phyloP scores from a whole-genome alignment of 805 yeast species.

The Kregervanrija pseudodelftensis region DNA sequence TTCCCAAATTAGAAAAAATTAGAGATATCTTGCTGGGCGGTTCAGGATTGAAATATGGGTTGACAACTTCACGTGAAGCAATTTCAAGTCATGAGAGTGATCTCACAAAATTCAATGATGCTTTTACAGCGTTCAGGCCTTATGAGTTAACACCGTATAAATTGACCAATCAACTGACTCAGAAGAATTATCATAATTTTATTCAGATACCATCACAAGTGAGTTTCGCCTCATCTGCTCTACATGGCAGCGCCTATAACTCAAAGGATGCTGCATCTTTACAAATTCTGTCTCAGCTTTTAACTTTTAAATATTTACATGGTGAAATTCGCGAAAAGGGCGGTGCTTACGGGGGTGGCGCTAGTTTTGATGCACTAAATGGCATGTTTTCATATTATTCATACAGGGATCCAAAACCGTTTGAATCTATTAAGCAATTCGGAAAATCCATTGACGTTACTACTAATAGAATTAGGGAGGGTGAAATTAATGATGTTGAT shows the following conservation, averaged over 20 bases:
- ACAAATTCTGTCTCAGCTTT: slow-evolving; percentile 71
- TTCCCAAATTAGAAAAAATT: slow-evolving; percentile 56
- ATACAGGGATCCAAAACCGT: slow-evolving; percentile 88
- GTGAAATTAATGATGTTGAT: slow-evolving; percentile 40
- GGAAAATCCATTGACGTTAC: slow-evolving; percentile 44
- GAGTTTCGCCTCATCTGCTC: slow-evolving; percentile 66
- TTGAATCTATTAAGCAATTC: slow-evolving; percentile 58
- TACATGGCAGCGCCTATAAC: slow-evolving; percentile 58
- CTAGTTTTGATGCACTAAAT: slow-evolving; percentile 70
- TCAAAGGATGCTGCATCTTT: slow-evolving; percentile 77
- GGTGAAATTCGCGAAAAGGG: slow-evolving; percentile 90
- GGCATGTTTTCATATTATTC: slow-evolving; percentile 81
- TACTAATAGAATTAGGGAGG: slow-evolving; percentile 16
- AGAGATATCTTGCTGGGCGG: slow-evolving; percentile 37
- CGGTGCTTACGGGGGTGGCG: slow-evolving; percentile 98
- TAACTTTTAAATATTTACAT: slow-evolving; percentile 80
- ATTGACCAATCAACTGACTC: background rate
- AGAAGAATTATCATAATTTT: slow-evolving; percentile 30
- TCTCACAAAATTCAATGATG: slow-evolving; percentile 26
- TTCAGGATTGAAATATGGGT: slow-evolving; percentile 40
- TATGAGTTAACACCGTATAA: slow-evolving; percentile 11
- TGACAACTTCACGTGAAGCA: slow-evolving; percentile 50
- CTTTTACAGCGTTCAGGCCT: slow-evolving; percentile 4
- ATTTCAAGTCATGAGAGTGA: slow-evolving; percentile 30
- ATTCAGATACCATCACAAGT: slow-evolving; percentile 83